These are phyloP conservation scores for Candida albicans DNA, from an alignment of 1,139 yeast genomes.

Conservation along the genomic window DNA sequence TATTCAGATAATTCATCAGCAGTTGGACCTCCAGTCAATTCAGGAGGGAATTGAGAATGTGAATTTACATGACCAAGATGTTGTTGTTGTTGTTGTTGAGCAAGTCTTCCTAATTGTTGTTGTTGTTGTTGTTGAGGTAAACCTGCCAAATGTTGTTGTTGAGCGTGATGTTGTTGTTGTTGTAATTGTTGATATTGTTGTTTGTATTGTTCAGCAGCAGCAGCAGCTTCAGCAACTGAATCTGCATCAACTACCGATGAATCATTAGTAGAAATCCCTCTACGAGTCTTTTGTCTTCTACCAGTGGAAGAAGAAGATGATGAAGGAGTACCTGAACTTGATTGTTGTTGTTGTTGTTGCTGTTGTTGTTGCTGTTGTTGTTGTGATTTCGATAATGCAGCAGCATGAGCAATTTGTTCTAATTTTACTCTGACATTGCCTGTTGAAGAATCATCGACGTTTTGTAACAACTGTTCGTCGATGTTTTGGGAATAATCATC, in stretches of 20 bases:
- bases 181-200: conserved; percentile 16
- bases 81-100: conserved; percentile 12
- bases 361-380: conserved; percentile 12
- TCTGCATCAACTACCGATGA: conserved; percentile 4
- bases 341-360: conserved; percentile 9
- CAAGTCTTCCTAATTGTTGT: conserved; percentile 8
- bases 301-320: neutral
- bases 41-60: conserved; percentile 20
- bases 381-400: conserved; percentile 4
- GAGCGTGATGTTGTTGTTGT: conserved; percentile 17
- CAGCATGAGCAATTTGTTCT: conserved; percentile 34
- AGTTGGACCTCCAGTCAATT: conserved; percentile 15
- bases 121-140: conserved; percentile 14
- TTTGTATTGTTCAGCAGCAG: conserved; percentile 8
- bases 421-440: conserved; percentile 24
- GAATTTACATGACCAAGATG: conserved; percentile 19
- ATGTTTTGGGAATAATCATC: conserved; percentile 44
- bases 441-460: conserved; percentile 21
- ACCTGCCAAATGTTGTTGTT: conserved; percentile 10
- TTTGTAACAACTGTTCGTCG: conserved; percentile 46
- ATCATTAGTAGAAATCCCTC: neutral
- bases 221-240: conserved; percentile 2
- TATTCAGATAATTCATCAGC: conserved; percentile 41
- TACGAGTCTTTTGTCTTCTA: conserved; percentile 2
- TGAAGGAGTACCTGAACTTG: neutral